Conservation (phyloP, 2,329 filamentous ascomycete species). For the Aspergillus versicolor region DNA sequence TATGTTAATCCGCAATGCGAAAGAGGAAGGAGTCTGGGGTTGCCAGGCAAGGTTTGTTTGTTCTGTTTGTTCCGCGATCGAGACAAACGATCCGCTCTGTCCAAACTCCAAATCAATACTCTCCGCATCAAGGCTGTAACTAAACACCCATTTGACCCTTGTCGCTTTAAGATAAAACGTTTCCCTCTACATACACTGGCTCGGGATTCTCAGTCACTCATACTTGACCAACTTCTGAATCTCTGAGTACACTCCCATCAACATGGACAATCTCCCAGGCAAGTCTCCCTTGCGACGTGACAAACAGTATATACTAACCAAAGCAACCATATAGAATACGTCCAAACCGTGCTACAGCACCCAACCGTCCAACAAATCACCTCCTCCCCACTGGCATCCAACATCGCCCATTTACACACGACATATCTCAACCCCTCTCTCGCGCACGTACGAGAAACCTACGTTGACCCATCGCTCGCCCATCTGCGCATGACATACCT, state of each 20-base stretch:
- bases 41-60: background rate
- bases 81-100: background rate
- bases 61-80: background rate
- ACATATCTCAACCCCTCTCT: slow-evolving; percentile 15
- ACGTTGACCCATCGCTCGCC: slow-evolving; percentile 22
- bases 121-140: background rate
- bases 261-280: slow-evolving; percentile 20
- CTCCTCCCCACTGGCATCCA: slow-evolving; percentile 15
- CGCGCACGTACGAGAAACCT: slow-evolving; percentile 11
- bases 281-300: background rate
- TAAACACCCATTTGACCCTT: background rate
- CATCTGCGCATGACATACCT: slow-evolving; percentile 39
- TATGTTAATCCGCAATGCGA: background rate
- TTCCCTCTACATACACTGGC: background rate
- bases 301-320: background rate
- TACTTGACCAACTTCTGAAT: background rate
- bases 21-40: background rate
- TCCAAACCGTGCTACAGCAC: slow-evolving; percentile 16
- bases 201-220: background rate
- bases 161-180: background rate
- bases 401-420: slow-evolving; percentile 12
- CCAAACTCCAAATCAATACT: background rate
- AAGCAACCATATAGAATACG: slow-evolving; percentile 12
- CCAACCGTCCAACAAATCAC: slow-evolving; percentile 17
- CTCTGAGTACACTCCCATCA: background rate